phyloP scores from a whole-genome alignment of 352 stramenopile species.

The Aphanomyces stellatus region DNA sequence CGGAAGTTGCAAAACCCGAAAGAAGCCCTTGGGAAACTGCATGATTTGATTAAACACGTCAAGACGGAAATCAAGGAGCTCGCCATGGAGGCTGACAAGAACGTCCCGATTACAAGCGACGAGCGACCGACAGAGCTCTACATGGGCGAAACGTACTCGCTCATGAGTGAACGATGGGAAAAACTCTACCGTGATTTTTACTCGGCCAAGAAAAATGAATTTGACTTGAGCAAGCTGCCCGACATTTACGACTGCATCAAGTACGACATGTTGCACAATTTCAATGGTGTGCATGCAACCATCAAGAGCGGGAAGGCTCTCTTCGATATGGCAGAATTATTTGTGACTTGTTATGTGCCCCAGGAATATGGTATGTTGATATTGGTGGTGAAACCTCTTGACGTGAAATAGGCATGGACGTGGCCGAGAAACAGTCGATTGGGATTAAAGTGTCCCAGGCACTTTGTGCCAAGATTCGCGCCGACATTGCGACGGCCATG shows the following conservation, averaged over 20 bases:
- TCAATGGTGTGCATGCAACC: slow-evolving; percentile 55
- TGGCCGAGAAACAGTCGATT: slow-evolving; percentile 92
- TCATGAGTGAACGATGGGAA: slow-evolving; percentile 91
- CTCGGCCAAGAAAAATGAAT: slow-evolving; percentile 79
- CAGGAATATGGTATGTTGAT: slow-evolving; percentile 82
- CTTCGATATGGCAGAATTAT: slow-evolving; percentile 90
- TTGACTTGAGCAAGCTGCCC: slow-evolving; percentile 94
- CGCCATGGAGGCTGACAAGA: slow-evolving; percentile 12
- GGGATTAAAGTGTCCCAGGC: slow-evolving; percentile 94
- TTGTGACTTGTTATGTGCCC: slow-evolving; percentile 96
- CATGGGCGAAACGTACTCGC: slow-evolving; percentile 93
- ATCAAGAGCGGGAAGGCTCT: slow-evolving; percentile 87
- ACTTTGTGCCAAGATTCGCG: slow-evolving; percentile 98
- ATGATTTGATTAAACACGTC: slow-evolving; percentile 71
- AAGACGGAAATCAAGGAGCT: slow-evolving; percentile 67
- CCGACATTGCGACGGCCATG: slow-evolving; percentile 80
- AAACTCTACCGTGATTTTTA: slow-evolving; percentile 95
- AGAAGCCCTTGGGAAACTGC: slow-evolving; percentile 49
- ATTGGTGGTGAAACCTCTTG: not conserved
- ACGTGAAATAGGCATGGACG: slow-evolving; percentile 56
- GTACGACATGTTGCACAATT: slow-evolving; percentile 98
- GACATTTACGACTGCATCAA: slow-evolving; percentile 98
- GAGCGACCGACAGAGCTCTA: slow-evolving; percentile 57
- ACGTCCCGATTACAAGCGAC: not conserved
- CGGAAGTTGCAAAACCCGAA: slow-evolving; percentile 76